Percentiles rank a stretch among this genome's conserved stretches.
These are phyloP conservation scores for Cocos nucifera DNA, from an alignment of 176 grass and related monocot genomes.

Conservation along the genomic window DNA sequence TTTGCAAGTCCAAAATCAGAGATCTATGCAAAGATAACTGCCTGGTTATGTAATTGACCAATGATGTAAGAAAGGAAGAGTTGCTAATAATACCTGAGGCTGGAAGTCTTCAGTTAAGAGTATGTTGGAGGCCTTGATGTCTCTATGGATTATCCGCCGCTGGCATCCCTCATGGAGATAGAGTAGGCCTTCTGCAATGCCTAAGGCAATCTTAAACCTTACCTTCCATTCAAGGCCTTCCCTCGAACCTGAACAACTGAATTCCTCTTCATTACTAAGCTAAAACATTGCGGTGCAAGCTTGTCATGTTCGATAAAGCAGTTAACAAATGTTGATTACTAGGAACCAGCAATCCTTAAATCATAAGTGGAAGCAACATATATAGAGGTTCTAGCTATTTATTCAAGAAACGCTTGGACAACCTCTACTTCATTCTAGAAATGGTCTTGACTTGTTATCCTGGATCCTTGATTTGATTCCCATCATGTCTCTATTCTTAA, in stretches of 20 bases:
- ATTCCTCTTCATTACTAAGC: slow-evolving; percentile 27
- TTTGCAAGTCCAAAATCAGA: slow-evolving; percentile 99
- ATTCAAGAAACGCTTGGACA: too few relatives aligned
- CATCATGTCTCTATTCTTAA: too few relatives aligned
- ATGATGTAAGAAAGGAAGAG: background rate
- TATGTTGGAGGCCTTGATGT: slow-evolving; percentile 98
- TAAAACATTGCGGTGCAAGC: background rate
- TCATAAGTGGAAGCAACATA: too few relatives aligned
- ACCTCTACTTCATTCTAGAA: too few relatives aligned
- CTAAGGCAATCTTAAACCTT: slow-evolving; percentile 66
- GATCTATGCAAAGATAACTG: slow-evolving; percentile 41
- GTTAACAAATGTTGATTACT: too few relatives aligned
- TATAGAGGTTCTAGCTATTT: too few relatives aligned
- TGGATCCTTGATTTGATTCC: too few relatives aligned
- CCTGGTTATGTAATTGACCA: slow-evolving; percentile 2
- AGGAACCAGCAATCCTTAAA: too few relatives aligned
- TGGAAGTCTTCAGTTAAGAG: slow-evolving; percentile 91
- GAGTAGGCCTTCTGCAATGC: slow-evolving; percentile 81
- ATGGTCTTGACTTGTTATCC: too few relatives aligned
- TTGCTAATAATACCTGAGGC: slow-evolving; percentile 57
- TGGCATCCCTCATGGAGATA: slow-evolving; percentile 96
- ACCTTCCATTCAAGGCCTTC: slow-evolving; percentile 65
- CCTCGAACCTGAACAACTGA: slow-evolving; percentile 66
- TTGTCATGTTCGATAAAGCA: background rate
- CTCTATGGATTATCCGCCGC: slow-evolving; percentile 93